These are phyloP conservation scores for Epicoccum sorghinum DNA, from an alignment of 2,329 filamentous ascomycete genomes.

Conservation along the genomic window DNA sequence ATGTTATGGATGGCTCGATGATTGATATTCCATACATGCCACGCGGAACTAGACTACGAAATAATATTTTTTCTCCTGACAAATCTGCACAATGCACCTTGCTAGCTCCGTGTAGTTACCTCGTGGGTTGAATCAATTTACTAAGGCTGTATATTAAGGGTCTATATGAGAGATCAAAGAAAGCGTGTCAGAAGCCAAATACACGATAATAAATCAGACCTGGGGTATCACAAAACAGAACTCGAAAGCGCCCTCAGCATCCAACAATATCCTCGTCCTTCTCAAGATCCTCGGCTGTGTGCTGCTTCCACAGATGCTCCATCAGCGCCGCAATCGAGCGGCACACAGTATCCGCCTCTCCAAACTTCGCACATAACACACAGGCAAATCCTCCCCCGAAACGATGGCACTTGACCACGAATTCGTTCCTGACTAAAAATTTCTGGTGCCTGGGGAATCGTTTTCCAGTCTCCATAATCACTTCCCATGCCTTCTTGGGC, in stretches of 20 bases:
- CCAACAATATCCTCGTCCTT: slow-evolving; percentile 36
- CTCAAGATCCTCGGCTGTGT: slow-evolving; percentile 34
- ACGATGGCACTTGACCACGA: slow-evolving; percentile 42
- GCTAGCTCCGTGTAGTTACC: too few relatives aligned
- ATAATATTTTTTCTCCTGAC: too few relatives aligned
- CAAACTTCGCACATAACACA: slow-evolving; percentile 33
- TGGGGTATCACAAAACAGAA: not conserved
- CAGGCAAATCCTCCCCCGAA: slow-evolving; percentile 39
- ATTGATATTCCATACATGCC: slow-evolving; percentile 1
- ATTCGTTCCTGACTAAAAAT: slow-evolving; percentile 37
- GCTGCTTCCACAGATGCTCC: slow-evolving; percentile 44
- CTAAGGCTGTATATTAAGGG: not conserved
- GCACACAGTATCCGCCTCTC: slow-evolving; percentile 38
- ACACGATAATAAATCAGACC: not conserved
- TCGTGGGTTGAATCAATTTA: too few relatives aligned
- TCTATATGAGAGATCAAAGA: not conserved
- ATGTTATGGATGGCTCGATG: not conserved
- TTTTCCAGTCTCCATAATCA: slow-evolving; percentile 21
- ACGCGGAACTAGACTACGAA: not conserved
- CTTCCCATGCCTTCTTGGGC: slow-evolving; percentile 39
- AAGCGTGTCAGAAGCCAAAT: not conserved
- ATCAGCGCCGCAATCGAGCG: slow-evolving; percentile 31
- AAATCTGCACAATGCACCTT: too few relatives aligned
- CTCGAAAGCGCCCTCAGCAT: not conserved
- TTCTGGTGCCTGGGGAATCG: slow-evolving; percentile 15